These are phyloP conservation scores for Podospora didyma DNA, from an alignment of 495 filamentous ascomycete species.

Conservation along the genomic window DNA sequence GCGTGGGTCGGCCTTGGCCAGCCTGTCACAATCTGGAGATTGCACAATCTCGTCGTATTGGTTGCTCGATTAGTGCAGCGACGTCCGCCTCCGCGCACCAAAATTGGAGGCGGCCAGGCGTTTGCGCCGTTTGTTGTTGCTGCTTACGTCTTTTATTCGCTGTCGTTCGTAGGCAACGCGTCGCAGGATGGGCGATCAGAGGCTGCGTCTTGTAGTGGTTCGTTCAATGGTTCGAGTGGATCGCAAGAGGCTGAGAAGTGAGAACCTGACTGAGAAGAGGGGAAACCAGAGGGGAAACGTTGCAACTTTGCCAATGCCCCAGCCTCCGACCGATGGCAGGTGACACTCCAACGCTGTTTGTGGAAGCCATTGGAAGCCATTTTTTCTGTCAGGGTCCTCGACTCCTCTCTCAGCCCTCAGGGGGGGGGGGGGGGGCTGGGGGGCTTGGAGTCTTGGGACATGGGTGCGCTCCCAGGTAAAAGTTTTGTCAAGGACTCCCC, in stretches of 20 bases:
- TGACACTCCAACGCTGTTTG: not conserved
- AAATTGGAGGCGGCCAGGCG: conserved; percentile 2
- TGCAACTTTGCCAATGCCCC: too few relatives aligned
- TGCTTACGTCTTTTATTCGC: not conserved
- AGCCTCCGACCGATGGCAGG: not conserved
- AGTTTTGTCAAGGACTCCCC: too few relatives aligned
- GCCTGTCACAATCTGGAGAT: conserved; percentile 27
- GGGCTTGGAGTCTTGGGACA: not conserved
- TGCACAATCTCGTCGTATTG: conserved; percentile 27
- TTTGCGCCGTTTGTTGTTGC: not conserved
- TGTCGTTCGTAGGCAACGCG: not conserved
- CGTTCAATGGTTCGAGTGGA: not conserved
- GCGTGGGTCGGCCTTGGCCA: conserved; percentile 10
- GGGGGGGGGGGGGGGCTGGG: too few relatives aligned
- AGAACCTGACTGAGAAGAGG: not conserved
- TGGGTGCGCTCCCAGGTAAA: not conserved
- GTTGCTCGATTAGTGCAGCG: conserved; percentile 13
- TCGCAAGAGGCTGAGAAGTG: not conserved
- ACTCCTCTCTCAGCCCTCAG: not conserved
- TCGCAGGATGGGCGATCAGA: not conserved
- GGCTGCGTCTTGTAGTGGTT: not conserved
- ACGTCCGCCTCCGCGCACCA: not conserved
- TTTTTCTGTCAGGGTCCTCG: not conserved
- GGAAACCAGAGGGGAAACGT: too few relatives aligned
- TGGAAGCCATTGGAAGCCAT: not conserved